Evolutionary conservation across 2,329 filamentous ascomycete species (phyloP), one percentile per base, ranked within the genome.

Genomic region (Claviceps paspali): DNA sequence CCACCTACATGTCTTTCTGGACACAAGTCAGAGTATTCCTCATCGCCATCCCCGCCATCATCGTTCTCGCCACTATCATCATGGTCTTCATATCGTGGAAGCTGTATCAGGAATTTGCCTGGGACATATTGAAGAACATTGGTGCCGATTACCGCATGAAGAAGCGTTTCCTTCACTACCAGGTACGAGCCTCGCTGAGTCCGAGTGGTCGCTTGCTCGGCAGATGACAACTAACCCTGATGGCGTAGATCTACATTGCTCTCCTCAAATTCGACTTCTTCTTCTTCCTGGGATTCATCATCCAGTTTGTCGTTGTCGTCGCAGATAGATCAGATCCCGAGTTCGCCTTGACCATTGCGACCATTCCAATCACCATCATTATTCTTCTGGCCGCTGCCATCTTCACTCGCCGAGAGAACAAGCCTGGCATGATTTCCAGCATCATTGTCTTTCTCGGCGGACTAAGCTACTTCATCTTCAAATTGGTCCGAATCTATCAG

Each of bases 81-180:
- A 78, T 96, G 68, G 68, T 68, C 11, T 80, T 85, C 43, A 65
- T 87, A 36, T 78, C 88, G 2, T 96, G 86, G 82, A 95, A 94
- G 63, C 70, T 98, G 23, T 96, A 98, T 56, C 86, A 94, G 53
- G 88, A 95, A 58, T 98, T 98, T 60, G 88, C 91, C 9, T 98
- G 91, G 91, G 91, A 91, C 40, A 98, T 98, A 52, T 86, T 98
- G 62, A 98, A 98, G 68, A 87, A 93, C 59, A 98, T 98, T 55
- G 93, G 87, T 53, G 91, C 91, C 36, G 91, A 98, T 64, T 74
- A 95, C 54, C 78, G 86, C 51, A 85, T 98, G 80, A 96, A 95
- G 71, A 80, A 87, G 62, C 79, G 91, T 45, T 98, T 93, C 64
- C 71, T 98, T 42, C 83, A 88, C 43, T 98, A 93, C 57, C 91